Evolutionary conservation across 371 early-diverging fungal genomes (phyloP), one percentile per base, ranked within the genome.

Genomic region (Thermomucor indicae-seudaticae): DNA sequence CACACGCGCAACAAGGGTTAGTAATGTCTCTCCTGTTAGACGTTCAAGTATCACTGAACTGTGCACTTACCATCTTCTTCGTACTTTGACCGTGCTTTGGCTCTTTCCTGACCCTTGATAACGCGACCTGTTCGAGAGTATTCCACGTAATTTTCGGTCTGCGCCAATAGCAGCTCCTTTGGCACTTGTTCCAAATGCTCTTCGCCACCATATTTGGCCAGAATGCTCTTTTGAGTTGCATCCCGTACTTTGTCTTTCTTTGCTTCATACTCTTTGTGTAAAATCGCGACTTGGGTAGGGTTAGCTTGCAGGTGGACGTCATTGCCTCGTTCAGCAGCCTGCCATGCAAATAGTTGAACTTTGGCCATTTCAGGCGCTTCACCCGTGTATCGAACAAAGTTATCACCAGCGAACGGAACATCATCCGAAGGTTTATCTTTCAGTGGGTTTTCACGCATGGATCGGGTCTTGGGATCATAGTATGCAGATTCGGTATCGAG

Each of bases 391-490:
- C 95, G 76, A 6, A 88, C 81, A 75, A 95, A 93, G 60, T 96
- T 95, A 64, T 98, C 98, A 32, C 96, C 98, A 6, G 91, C 81
- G 53, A 81, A 92, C 2, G 59, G 57, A 8, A 66, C 66, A 39
- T 77, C 77, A 25, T 72, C 75, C 16, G 84, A 72, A 25, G 78
- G 78, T 42, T 80, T 80, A 22, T 84, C 88, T 45, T 79, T 76
- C 43, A 84, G 67, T 16, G 97, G 97, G 69, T 96, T 95, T 41
- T 95, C 97, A 62, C 96, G 88, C 98, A 97, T 97, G 3, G 97
- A 93, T 37, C 98, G 85, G 6, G 98, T 93, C 68, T 98, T 98
- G 27, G 98, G 98, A 72, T 98, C 97, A 64, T 98, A 98, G 75
- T 93, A 88, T 0, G 96, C 98, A 1, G 93, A 92, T 53, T 95